Percentiles rank a stretch among this genome's conserved stretches.
phyloP scores from a whole-genome alignment of 2,329 filamentous ascomycete species.

The Aspergillus pseudoterreus region DNA sequence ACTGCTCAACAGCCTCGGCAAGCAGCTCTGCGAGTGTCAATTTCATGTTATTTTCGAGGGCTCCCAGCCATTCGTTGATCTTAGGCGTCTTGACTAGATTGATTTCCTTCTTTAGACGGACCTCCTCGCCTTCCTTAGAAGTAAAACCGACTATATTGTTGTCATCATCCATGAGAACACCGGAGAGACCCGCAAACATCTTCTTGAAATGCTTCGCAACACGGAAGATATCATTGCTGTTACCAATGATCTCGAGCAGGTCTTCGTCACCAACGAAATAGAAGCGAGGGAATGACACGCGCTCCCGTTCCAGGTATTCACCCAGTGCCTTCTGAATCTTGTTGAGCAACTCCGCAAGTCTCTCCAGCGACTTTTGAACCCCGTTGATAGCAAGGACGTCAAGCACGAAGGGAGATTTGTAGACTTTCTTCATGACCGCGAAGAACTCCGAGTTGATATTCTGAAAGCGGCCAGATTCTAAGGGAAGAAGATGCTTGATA shows the following conservation, averaged over 20 bases:
- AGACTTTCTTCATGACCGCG: conserved; percentile 99
- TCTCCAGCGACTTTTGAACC: conserved; percentile 91
- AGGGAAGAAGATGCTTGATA: conserved; percentile 95
- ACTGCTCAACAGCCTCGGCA: conserved; percentile 78
- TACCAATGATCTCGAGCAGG: conserved; percentile 96
- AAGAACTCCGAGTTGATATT: conserved; percentile 99
- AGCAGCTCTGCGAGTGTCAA: conserved; percentile 85
- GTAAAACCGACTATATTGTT: conserved; percentile 85
- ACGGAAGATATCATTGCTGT: conserved; percentile 93
- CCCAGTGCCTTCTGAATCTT: conserved; percentile 99
- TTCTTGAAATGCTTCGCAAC: conserved; percentile 99
- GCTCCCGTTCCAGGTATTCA: conserved; percentile 96
- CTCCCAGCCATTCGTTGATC: conserved; percentile 98
- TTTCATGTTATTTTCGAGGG: conserved; percentile 92
- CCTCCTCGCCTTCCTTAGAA: conserved; percentile 90
- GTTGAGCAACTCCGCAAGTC: conserved; percentile 92
- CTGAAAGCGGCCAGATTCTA: conserved; percentile 94
- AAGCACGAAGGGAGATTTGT: conserved; percentile 90
- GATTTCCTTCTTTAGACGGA: conserved; percentile 84
- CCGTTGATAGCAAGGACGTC: conserved; percentile 95
- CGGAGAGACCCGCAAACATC: conserved; percentile 97
- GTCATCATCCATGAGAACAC: conserved; percentile 87
- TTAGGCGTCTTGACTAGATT: conserved; percentile 89
- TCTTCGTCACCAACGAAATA: conserved; percentile 99
- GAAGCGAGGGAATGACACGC: conserved; percentile 95